Conservation (phyloP, 441 rosid species). For the Cnidoscolus chayamansa region DNA sequence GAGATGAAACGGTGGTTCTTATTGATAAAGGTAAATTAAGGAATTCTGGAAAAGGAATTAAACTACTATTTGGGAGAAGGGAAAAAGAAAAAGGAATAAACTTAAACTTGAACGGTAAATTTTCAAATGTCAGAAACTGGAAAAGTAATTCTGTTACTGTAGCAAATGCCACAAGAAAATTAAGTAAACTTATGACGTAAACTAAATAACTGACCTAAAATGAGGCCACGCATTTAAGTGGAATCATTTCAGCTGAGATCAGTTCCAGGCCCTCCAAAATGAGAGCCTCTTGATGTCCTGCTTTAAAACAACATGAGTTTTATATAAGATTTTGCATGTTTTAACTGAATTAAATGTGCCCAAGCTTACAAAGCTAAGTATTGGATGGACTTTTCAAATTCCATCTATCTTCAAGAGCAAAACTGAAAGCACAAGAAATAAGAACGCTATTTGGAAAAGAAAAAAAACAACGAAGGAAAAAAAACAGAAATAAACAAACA, state of each 20-base stretch:
- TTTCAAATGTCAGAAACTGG: slow-evolving; percentile 41
- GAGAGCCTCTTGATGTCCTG: slow-evolving; percentile 99
- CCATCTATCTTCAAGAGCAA: slow-evolving; percentile 38
- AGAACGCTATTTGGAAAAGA: slow-evolving; percentile 23
- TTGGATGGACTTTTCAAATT: slow-evolving; percentile 51
- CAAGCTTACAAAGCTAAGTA: slow-evolving; percentile 57
- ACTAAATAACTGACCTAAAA: slow-evolving; percentile 95
- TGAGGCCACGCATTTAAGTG: slow-evolving; percentile 97
- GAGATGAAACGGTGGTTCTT: slow-evolving; percentile 21
- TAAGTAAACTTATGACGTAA: slow-evolving; percentile 56
- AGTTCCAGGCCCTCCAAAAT: slow-evolving; percentile 93
- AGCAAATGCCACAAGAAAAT: slow-evolving; percentile 58
- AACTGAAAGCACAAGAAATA: slow-evolving; percentile 38
- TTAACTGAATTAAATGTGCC: slow-evolving; percentile 53
- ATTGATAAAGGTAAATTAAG: slow-evolving; percentile 24
- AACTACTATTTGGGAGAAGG: slow-evolving; percentile 21
- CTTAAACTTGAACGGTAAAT: slow-evolving; percentile 41
- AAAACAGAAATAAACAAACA: slow-evolving; percentile 3
- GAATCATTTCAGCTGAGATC: slow-evolving; percentile 92
- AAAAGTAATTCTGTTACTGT: slow-evolving; percentile 47
- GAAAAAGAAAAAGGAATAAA: slow-evolving; percentile 32
- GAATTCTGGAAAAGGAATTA: slow-evolving; percentile 32
- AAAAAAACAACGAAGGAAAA: too few species aligned
- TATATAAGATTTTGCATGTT: slow-evolving; percentile 64
- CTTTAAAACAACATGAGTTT: slow-evolving; percentile 93